Conservation (phyloP, 371 early-diverging fungal species). For the Mucor irregularis region DNA sequence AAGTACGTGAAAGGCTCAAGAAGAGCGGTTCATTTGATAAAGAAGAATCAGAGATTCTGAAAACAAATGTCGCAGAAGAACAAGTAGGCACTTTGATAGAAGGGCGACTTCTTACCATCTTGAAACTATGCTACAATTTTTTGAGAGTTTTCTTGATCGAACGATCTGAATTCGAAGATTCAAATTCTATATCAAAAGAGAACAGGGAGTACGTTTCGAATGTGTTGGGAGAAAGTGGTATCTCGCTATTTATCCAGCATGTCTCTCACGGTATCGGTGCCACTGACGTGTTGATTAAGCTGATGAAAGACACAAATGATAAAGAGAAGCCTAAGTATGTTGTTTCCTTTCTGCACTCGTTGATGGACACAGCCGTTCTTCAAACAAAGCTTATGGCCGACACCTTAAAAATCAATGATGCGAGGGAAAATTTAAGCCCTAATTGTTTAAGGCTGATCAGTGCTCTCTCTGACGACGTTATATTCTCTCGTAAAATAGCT, state of each 20-base stretch:
- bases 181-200: constrained; percentile 2
- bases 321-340: too few species aligned
- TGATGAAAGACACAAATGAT: constrained; percentile 7
- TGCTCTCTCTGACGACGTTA: too few species aligned
- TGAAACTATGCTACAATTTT: constrained; percentile 30
- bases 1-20: constrained; percentile 1
- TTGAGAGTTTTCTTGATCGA: constrained; percentile 33
- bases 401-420: too few species aligned
- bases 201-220: constrained; percentile 28
- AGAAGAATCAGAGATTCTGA: background rate
- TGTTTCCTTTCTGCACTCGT: background rate
- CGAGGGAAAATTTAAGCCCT: too few species aligned
- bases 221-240: constrained; percentile 24
- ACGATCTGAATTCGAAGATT: constrained; percentile 10
- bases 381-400: too few species aligned
- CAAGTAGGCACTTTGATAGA: background rate
- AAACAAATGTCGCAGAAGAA: background rate
- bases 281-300: constrained; percentile 25
- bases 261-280: constrained; percentile 30
- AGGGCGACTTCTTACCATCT: constrained; percentile 11
- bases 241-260: constrained; percentile 30
- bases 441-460: too few species aligned
- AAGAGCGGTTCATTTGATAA: background rate
- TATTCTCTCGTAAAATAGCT: too few species aligned
- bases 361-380: constrained; percentile 4